Conservation (phyloP, 371 early-diverging fungal species). For the Circinella minor region DNA sequence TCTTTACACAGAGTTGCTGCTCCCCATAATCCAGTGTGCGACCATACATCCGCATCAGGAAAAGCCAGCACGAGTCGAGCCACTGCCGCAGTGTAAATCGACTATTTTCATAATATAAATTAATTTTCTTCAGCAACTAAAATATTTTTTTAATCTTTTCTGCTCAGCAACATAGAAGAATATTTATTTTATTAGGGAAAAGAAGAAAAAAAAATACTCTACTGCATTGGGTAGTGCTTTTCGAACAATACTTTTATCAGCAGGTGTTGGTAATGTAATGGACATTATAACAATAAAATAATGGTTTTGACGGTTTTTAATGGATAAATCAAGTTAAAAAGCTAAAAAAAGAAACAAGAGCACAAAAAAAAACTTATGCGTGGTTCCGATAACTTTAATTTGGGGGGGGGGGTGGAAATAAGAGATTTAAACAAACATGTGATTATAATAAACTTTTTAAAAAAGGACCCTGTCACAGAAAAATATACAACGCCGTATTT, state of each 20-base stretch:
- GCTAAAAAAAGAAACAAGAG: constrained; percentile 10
- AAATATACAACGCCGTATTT: background rate
- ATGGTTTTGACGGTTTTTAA: background rate
- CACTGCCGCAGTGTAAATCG: constrained; percentile 79
- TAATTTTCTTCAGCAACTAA: no score
- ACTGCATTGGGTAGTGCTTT: constrained; percentile 44
- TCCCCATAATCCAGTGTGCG: constrained; percentile 75
- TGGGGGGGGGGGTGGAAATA: no score
- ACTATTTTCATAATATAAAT: constrained; percentile 45
- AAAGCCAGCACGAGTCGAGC: constrained; percentile 84
- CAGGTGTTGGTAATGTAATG: constrained; percentile 25
- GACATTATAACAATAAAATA: constrained; percentile 10
- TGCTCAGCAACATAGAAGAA: background rate
- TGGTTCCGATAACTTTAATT: background rate
- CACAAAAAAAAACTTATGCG: constrained; percentile 4
- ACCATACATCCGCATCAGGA: constrained; percentile 70
- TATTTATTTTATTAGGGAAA: background rate
- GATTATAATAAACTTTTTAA: no score
- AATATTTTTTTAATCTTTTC: background rate
- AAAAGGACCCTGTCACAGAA: background rate
- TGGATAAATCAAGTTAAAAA: background rate
- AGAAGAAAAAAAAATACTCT: background rate
- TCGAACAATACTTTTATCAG: constrained; percentile 39
- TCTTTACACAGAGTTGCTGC: constrained; percentile 76
- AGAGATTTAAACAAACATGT: background rate